These are phyloP conservation scores for Trichomonascus vanleenenianus DNA, from an alignment of 805 yeast genomes.

Conservation along the genomic window DNA sequence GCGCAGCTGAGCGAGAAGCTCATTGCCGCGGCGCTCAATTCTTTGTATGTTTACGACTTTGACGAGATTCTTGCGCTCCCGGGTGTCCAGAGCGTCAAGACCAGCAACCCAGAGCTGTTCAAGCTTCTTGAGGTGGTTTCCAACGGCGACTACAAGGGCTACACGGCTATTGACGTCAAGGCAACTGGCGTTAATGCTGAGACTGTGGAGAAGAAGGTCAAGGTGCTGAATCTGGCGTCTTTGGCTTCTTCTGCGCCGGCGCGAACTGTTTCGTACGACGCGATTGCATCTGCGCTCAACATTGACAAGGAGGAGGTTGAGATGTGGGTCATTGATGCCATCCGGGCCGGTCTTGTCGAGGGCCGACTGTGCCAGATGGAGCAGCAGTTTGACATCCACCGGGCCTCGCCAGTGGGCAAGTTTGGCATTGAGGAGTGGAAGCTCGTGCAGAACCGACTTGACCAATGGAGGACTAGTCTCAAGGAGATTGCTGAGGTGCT, in stretches of 20 bases:
- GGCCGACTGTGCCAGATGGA: constrained; percentile 37
- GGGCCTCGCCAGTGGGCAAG: constrained; percentile 30
- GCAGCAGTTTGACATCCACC: constrained; percentile 30
- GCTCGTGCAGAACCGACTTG: constrained; percentile 26
- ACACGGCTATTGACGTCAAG: constrained; percentile 6
- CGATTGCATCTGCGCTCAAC: constrained; percentile 26
- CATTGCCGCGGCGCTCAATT: constrained; percentile 19
- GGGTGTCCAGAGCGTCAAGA: constrained; percentile 23
- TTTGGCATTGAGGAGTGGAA: constrained; percentile 34
- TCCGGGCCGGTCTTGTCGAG: constrained; percentile 34
- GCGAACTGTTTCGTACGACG: constrained; percentile 25
- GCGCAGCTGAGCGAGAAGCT: constrained; percentile 18
- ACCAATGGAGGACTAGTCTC: constrained; percentile 30
- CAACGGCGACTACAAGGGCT: constrained; percentile 23
- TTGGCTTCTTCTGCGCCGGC: constrained; percentile 18
- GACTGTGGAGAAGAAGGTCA: constrained; percentile 21
- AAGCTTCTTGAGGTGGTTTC: constrained; percentile 24
- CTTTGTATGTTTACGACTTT: constrained; percentile 23
- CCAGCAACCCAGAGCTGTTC: constrained; percentile 18
- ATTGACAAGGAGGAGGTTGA: constrained; percentile 30
- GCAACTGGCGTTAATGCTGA: constrained; percentile 7
- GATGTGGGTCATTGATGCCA: constrained; percentile 34
- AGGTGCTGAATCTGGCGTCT: constrained; percentile 23
- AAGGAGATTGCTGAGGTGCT: constrained; percentile 25
- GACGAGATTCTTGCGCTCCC: constrained; percentile 25